A percentile compares a stretch with the other conserved stretches of the same genome.
Conservation (phyloP, 345 rosid species). For the Eucalyptus lansdowneana region DNA sequence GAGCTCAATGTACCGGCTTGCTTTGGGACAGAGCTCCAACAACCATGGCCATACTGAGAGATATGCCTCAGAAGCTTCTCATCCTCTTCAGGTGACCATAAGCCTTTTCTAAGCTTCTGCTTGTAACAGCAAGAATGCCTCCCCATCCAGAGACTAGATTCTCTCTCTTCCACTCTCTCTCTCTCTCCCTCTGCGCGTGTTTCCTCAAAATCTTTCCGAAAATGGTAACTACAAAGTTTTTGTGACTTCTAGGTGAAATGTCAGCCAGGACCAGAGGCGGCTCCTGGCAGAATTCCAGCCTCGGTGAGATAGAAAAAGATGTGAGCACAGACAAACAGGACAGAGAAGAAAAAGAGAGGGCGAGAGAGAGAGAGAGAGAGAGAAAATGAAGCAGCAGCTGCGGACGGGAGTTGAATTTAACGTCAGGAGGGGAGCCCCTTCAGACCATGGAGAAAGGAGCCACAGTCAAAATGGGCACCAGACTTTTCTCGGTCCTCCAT, state of each 20-base stretch:
- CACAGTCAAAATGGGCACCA: not conserved
- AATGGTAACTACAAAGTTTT: not conserved
- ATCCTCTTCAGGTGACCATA: conserved; percentile 98
- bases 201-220: not conserved
- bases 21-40: conserved; percentile 99
- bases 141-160: conserved; percentile 34
- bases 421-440: conserved; percentile 11
- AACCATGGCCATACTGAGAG: conserved; percentile 86
- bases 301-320: not conserved
- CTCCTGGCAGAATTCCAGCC: not conserved
- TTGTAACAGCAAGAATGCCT: conserved; percentile 95
- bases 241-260: not conserved
- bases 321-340: not conserved
- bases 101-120: conserved; percentile 91
- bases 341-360: not conserved
- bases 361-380: conserved; percentile 6
- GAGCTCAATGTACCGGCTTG: conserved; percentile 51
- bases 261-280: not conserved
- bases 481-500: not conserved
- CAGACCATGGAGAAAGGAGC: not conserved
- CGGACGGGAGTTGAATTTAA: conserved; percentile 28
- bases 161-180: not conserved
- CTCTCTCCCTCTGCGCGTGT: not conserved
- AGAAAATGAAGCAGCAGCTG: conserved; percentile 36
- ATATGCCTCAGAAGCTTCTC: conserved; percentile 83